Conservation (phyloP, 768 basidiomycete species). For the Trametes gibbosa region DNA sequence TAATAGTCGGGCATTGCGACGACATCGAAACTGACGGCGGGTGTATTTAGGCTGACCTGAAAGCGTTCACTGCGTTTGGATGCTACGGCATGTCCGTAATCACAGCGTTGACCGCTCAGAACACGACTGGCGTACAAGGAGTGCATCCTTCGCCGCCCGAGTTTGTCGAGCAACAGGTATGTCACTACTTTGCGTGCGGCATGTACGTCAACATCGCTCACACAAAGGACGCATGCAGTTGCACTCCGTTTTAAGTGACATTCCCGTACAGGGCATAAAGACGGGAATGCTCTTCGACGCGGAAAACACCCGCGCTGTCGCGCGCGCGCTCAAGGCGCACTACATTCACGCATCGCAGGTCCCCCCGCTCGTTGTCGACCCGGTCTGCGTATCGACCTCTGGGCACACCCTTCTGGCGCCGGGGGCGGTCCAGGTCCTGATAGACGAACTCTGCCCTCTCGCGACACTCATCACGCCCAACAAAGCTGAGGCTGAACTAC, state of each 20-base stretch:
- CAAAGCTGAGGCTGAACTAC: slow-evolving; percentile 70
- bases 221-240: slow-evolving; percentile 44
- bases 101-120: slow-evolving; percentile 88
- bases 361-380: slow-evolving; percentile 76
- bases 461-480: slow-evolving; percentile 82
- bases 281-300: slow-evolving; percentile 85
- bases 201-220: background rate
- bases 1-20: no score
- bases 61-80: slow-evolving; percentile 73
- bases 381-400: slow-evolving; percentile 89
- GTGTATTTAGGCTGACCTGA: slow-evolving; percentile 70
- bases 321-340: slow-evolving; percentile 44
- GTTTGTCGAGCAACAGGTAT: slow-evolving; percentile 75
- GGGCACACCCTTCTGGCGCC: slow-evolving; percentile 74
- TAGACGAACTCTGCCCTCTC: slow-evolving; percentile 65
- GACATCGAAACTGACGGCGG: background rate
- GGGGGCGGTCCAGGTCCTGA: slow-evolving; percentile 60
- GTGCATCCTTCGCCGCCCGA: slow-evolving; percentile 64
- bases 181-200: slow-evolving; percentile 16
- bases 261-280: slow-evolving; percentile 73
- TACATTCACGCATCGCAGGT: slow-evolving; percentile 29
- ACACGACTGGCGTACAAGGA: slow-evolving; percentile 78
- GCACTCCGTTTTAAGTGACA: slow-evolving; percentile 65
- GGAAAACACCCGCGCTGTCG: slow-evolving; percentile 49
- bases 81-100: slow-evolving; percentile 82